Percentiles rank a stretch among this genome's conserved stretches.
Evolutionary conservation across 768 basidiomycete species (phyloP).

Genomic region (Lactarius akahatsu): DNA sequence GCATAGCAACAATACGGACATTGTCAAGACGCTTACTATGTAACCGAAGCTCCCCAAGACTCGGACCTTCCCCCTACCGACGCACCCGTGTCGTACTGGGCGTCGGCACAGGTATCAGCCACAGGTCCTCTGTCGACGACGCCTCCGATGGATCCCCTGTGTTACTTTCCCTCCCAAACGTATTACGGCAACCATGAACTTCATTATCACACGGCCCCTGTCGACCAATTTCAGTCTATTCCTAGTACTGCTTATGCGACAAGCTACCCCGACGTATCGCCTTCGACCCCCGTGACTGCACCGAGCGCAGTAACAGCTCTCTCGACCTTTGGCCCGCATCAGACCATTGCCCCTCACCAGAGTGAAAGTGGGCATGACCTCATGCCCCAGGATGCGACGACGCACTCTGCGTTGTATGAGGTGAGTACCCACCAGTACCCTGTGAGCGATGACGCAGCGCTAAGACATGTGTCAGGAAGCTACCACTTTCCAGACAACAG

Average conservation of each 20-base stretch:
- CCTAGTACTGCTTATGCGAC: not conserved
- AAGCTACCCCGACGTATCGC: not conserved
- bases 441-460: constrained; percentile 11
- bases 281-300: not conserved
- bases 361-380: constrained; percentile 28
- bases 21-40: constrained; percentile 1
- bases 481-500: constrained; percentile 4
- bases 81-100: constrained; percentile 12
- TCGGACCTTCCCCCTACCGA: not conserved
- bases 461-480: constrained; percentile 8
- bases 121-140: not conserved
- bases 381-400: not conserved
- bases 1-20: constrained; percentile 11
- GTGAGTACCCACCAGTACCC: constrained; percentile 24
- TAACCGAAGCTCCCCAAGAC: not conserved
- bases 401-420: constrained; percentile 14
- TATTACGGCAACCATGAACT: constrained; percentile 7
- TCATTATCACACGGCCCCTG: not conserved
- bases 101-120: constrained; percentile 6
- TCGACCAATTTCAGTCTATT: not conserved
- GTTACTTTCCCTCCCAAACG: not conserved
- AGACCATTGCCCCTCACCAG: constrained; percentile 20
- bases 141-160: not conserved
- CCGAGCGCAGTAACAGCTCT: not conserved
- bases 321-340: not conserved